Evolutionary conservation across 2,329 filamentous ascomycete species (phyloP).

Genomic region (Nothophaeocryptopus gaeumannii): DNA sequence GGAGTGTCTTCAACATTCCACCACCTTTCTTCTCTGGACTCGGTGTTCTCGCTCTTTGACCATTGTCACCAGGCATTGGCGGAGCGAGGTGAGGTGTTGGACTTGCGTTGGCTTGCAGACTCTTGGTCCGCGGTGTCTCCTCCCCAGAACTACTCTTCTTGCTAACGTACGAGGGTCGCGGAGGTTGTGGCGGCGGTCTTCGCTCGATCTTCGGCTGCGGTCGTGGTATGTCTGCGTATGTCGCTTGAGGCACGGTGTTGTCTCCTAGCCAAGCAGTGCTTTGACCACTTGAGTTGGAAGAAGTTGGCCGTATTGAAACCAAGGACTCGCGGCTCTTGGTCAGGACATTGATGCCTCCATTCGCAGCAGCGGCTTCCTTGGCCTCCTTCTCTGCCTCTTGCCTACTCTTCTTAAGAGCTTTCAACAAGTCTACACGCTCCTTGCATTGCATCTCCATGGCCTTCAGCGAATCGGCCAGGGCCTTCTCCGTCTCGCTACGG

Average conservation of each 20-base stretch:
- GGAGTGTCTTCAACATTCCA: slow-evolving; percentile 48
- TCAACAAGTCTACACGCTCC: slow-evolving; percentile 83
- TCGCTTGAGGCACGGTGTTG: slow-evolving; percentile 76
- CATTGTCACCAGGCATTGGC: slow-evolving; percentile 13
- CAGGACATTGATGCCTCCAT: slow-evolving; percentile 11
- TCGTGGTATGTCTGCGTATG: slow-evolving; percentile 76
- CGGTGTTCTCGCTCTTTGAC: slow-evolving; percentile 52
- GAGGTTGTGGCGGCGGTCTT: slow-evolving; percentile 29
- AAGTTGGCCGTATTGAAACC: slow-evolving; percentile 13
- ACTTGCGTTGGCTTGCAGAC: slow-evolving; percentile 22
- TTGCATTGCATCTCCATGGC: slow-evolving; percentile 88
- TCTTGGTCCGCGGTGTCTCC: slow-evolving; percentile 27
- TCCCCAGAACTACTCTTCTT: slow-evolving; percentile 46
- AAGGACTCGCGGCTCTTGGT: slow-evolving; percentile 28
- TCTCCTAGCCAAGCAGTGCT: slow-evolving; percentile 63
- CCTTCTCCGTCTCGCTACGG: slow-evolving; percentile 77
- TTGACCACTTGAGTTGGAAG: slow-evolving; percentile 13
- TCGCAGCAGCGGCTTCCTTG: slow-evolving; percentile 18
- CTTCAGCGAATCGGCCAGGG: slow-evolving; percentile 74
- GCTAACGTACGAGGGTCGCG: slow-evolving; percentile 47
- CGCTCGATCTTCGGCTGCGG: slow-evolving; percentile 36
- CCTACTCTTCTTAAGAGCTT: slow-evolving; percentile 69
- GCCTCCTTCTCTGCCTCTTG: slow-evolving; percentile 50
- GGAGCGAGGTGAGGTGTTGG: slow-evolving; percentile 20
- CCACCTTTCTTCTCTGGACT: slow-evolving; percentile 60